Evolutionary conservation across 2,329 filamentous ascomycete genomes (phyloP).

Genomic region (Microsporum canis): DNA sequence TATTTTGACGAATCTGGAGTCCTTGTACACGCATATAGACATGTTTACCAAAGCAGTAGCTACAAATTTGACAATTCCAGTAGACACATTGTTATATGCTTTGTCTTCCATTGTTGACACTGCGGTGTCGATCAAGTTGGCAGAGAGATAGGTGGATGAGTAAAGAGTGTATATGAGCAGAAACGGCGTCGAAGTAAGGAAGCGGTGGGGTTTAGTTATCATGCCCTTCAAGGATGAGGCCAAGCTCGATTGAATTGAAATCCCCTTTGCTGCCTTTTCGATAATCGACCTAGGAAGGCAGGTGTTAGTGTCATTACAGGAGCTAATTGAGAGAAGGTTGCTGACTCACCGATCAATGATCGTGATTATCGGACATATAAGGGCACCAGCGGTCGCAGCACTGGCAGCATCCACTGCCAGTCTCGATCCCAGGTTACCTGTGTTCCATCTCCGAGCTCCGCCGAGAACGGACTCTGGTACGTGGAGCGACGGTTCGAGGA

Average conservation of each 20-base stretch:
- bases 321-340: not conserved
- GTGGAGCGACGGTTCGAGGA: constrained; percentile 6
- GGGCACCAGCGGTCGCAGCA: constrained; percentile 58
- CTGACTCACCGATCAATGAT: constrained; percentile 69
- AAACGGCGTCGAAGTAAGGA: constrained; percentile 39
- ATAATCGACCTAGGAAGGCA: constrained; percentile 34
- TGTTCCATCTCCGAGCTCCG: constrained; percentile 52
- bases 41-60: constrained; percentile 75
- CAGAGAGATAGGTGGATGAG: constrained; percentile 78
- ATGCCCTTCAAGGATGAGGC: constrained; percentile 31
- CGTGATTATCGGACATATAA: constrained; percentile 74
- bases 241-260: constrained; percentile 33
- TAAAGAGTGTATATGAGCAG: constrained; percentile 53
- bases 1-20: constrained; percentile 70
- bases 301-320: not conserved
- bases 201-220: constrained; percentile 30
- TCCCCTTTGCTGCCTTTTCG: constrained; percentile 38
- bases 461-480: constrained; percentile 5
- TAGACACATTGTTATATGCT: constrained; percentile 51
- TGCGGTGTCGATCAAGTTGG: constrained; percentile 78
- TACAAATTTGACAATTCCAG: constrained; percentile 68
- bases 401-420: constrained; percentile 57
- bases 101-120: constrained; percentile 50
- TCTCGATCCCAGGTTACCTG: constrained; percentile 55
- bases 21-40: constrained; percentile 77